These are phyloP conservation scores for Sisymbrium irio DNA, from an alignment of 345 rosid genomes.

Conservation along the genomic window DNA sequence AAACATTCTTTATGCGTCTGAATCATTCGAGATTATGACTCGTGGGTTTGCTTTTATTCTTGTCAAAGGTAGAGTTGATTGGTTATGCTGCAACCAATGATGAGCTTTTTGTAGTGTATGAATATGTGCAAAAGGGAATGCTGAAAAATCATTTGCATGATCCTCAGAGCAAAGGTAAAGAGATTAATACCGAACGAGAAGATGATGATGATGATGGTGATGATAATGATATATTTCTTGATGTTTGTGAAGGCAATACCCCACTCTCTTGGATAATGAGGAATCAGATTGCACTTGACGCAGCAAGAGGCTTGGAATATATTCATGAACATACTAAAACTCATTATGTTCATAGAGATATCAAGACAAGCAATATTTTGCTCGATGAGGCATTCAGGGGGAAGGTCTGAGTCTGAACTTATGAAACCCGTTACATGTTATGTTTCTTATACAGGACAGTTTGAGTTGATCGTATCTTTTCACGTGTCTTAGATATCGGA, in stretches of 20 bases:
- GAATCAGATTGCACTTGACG: slow-evolving; percentile 85
- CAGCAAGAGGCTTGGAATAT: slow-evolving; percentile 95
- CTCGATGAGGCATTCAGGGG: slow-evolving; percentile 85
- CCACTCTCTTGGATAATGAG: slow-evolving; percentile 90
- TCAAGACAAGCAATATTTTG: slow-evolving; percentile 91
- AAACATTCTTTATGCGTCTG: not conserved
- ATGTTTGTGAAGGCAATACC: slow-evolving; percentile 60
- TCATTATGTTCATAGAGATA: slow-evolving; percentile 94
- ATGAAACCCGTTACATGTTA: not conserved
- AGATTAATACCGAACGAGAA: not conserved
- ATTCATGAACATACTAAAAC: slow-evolving; percentile 94
- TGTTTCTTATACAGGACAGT: not conserved
- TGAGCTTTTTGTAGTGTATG: slow-evolving; percentile 87
- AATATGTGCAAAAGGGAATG: slow-evolving; percentile 88
- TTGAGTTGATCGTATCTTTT: slow-evolving; percentile 2
- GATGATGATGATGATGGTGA: not conserved
- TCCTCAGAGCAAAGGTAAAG: slow-evolving; percentile 80
- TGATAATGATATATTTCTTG: not conserved
- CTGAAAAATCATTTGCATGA: slow-evolving; percentile 85
- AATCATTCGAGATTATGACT: slow-evolving; percentile 32
- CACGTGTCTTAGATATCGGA: slow-evolving; percentile 74
- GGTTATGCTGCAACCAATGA: slow-evolving; percentile 79
- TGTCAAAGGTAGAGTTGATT: slow-evolving; percentile 88
- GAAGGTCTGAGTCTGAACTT: slow-evolving; percentile 50
- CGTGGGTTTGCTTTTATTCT: slow-evolving; percentile 35